Base-by-base conservation (phyloP, 345 rosid genomes). In the Euclidium syriacum region DNA sequence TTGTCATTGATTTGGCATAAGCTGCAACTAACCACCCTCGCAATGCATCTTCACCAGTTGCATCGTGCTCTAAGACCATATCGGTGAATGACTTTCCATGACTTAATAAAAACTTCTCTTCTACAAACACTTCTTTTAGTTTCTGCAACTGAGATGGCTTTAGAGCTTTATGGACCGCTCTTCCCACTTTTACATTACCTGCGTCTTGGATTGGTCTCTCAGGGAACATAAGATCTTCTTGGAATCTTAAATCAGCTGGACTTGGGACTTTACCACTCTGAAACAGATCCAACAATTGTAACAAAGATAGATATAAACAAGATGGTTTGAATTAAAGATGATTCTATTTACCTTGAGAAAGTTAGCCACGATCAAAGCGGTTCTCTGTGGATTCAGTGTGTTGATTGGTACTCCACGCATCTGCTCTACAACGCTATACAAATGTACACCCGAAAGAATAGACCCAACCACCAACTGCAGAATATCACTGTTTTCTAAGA, bases 21-120 rank as follows among this genome's bases (percentile, higher is more conserved):
- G 88, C 97, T 50, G 99, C 95, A 41, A 94, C 88, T 50, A 90
- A 62, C 99, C 99, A 94, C 35, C 97, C 99, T 81, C 90, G 84
- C 73, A 87, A 58, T 39, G 92, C 99, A 57, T 94, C 97, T 84
- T 88, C 90, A 7, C 84, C 99, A 0, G 86, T 73, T 5, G 96
- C 97, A 68, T 78, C 76, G 49, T 81, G 84, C 80, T 85, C 95
- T 50, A 90, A 70, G 38, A 84, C 77, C 95, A 94, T 80, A 73
- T 90, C 83, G 1, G 80, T 79, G 69, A 87, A 83, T 70, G 74
- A 77, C 30, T 63, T 70, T 56, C 87, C 86, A 10, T 15, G 72
- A 44, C 74, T 79, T 62, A 83, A 40, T 38, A 94, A 68, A 65
- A 94, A 90, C 66, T 85, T 94, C 60, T 94, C 99, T 44, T 77